A percentile compares a stretch with the other conserved stretches of the same genome.
Evolutionary conservation across 371 early-diverging fungal species (phyloP).

Genomic region (Rhizopus sp.): DNA sequence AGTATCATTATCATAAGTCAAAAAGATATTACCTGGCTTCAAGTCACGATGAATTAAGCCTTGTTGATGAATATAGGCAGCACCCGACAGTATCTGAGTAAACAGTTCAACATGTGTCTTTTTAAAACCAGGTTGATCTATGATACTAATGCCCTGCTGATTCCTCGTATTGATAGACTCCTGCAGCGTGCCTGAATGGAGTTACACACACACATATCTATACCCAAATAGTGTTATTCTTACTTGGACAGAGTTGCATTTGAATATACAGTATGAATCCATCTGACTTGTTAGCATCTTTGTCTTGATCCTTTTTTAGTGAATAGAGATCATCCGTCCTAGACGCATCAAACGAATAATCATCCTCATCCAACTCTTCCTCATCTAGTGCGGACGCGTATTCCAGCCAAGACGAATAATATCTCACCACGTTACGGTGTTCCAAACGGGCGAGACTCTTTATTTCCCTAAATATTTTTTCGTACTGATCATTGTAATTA

Average conservation of each 20-base stretch:
- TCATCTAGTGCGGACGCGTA: conserved; percentile 30
- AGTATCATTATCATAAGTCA: conserved; percentile 47
- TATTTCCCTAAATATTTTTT: conserved; percentile 89
- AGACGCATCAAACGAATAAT: background rate
- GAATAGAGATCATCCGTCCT: background rate
- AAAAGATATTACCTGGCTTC: conserved; percentile 81
- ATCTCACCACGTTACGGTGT: conserved; percentile 91
- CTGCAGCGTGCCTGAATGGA: conserved; percentile 39
- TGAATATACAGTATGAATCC: conserved; percentile 76
- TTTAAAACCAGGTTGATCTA: background rate
- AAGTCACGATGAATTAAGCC: conserved; percentile 80
- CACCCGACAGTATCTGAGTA: conserved; percentile 62
- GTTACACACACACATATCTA: conserved; percentile 1
- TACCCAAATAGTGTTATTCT: background rate
- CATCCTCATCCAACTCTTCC: conserved; percentile 16
- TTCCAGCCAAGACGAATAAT: conserved; percentile 95
- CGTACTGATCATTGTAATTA: conserved; percentile 46
- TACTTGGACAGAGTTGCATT: conserved; percentile 86
- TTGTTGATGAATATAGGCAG: conserved; percentile 72
- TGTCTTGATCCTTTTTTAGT: background rate
- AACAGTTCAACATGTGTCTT: conserved; percentile 43
- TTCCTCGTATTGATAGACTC: conserved; percentile 47
- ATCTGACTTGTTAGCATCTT: conserved; percentile 7
- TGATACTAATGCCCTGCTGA: conserved; percentile 12
- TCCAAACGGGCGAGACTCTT: conserved; percentile 85